phyloP scores from a whole-genome alignment of 176 grass and related monocot genomes.

The Chrysopogon serrulatus region DNA sequence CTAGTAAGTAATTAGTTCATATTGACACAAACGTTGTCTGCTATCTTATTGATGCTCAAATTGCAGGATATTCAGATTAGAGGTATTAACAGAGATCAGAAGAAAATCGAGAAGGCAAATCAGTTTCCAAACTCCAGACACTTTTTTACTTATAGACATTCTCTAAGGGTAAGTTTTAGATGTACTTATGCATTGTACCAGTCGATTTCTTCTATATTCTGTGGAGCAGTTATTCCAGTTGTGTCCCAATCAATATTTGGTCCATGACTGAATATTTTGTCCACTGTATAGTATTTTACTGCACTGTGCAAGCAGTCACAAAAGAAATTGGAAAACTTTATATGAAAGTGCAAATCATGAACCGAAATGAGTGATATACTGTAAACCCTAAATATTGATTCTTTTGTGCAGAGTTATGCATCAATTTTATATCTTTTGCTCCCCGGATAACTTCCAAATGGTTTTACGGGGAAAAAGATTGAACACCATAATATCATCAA shows the following conservation, averaged over 20 bases:
- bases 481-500: slow-evolving; percentile 86
- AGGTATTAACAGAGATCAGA: slow-evolving; percentile 82
- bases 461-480: slow-evolving; percentile 81
- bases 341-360: neutral
- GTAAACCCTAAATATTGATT: neutral
- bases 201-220: neutral
- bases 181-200: neutral
- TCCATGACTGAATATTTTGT: neutral
- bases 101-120: slow-evolving; percentile 72
- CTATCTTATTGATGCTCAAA: slow-evolving; percentile 21
- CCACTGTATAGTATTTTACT: neutral
- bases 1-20: neutral
- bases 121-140: slow-evolving; percentile 86
- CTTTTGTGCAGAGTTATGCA: slow-evolving; percentile 83
- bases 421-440: slow-evolving; percentile 90
- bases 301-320: neutral
- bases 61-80: slow-evolving; percentile 92
- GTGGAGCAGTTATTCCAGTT: neutral
- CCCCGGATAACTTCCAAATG: slow-evolving; percentile 66
- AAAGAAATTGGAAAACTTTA: neutral
- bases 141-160: slow-evolving; percentile 87
- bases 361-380: neutral
- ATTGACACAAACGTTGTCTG: neutral
- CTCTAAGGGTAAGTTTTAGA: slow-evolving; percentile 60
- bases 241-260: neutral